These are phyloP conservation scores for Scheffersomyces stipitis DNA, from an alignment of 805 yeast species.

Conservation along the genomic window DNA sequence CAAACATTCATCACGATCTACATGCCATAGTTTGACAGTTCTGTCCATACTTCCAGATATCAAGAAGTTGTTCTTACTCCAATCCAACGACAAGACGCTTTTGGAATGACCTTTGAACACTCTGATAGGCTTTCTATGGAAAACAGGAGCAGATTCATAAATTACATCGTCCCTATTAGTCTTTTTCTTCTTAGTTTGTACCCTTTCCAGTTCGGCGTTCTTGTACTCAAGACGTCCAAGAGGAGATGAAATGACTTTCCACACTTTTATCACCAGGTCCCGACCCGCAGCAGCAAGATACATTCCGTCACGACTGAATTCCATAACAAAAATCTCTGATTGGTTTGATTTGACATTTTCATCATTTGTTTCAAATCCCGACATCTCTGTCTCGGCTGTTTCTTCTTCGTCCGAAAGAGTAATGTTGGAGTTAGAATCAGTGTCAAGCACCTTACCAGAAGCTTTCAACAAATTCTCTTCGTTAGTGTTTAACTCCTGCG, in stretches of 20 bases:
- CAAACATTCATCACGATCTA: constrained; percentile 61
- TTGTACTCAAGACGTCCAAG: constrained; percentile 57
- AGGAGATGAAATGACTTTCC: constrained; percentile 79
- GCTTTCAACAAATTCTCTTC: constrained; percentile 5
- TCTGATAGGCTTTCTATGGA: constrained; percentile 62
- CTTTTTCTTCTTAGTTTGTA: constrained; percentile 10
- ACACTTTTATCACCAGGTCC: constrained; percentile 63
- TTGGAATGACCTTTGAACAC: constrained; percentile 66
- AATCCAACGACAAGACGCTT: constrained; percentile 73
- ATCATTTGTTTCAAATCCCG: not conserved
- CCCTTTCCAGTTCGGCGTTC: constrained; percentile 16
- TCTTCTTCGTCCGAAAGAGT: constrained; percentile 4
- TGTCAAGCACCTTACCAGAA: constrained; percentile 4
- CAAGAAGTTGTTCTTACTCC: constrained; percentile 86
- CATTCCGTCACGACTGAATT: constrained; percentile 78
- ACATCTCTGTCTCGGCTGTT: not conserved
- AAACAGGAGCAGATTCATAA: constrained; percentile 68
- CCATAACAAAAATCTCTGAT: constrained; percentile 68
- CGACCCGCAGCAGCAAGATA: constrained; percentile 84
- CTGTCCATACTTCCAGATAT: constrained; percentile 82
- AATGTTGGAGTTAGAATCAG: constrained; percentile 7
- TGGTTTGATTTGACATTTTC: constrained; percentile 8
- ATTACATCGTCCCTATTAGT: constrained; percentile 11
- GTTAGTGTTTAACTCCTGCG: constrained; percentile 55
- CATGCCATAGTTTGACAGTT: constrained; percentile 83